Evolutionary conservation across 2,329 filamentous ascomycete species (phyloP), one percentile per base, ranked within the genome.

Genomic region (Diaporthe humulicola): DNA sequence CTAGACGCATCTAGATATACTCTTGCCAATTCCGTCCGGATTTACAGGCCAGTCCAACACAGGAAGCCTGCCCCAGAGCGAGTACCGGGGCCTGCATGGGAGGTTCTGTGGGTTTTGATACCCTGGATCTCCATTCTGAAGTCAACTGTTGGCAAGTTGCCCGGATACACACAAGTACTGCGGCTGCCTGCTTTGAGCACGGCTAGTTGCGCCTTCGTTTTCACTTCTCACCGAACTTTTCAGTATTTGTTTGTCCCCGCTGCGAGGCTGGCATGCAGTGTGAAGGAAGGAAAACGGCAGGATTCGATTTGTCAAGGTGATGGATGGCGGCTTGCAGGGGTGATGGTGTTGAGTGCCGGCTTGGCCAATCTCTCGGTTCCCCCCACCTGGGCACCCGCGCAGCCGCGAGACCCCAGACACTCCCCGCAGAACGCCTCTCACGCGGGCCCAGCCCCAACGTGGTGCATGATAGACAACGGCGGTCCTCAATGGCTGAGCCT

Each of bases 361-460:
- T 45, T 71, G 54, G 69, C 54, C 54, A 48, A 60, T 58, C 69
- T n/a, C 45, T n/a, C 56, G 9, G 6, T 1, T 15, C 17, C 33
- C 57, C 42, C 70, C 56, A 71, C 42, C n/a, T n/a, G n/a, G n/a
- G n/a, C n/a, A n/a, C n/a, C n/a, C n/a, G n/a, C n/a, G n/a, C n/a
- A n/a, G n/a, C n/a, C n/a, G n/a, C 28, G 22, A 45, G 33, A 50
- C 54, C 42, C 54, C 40, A 48, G 30, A 52, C 45, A 36, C 42
- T 28, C 45, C 64, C 64, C 64, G 33, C 64, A 67, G 22, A 52
- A 52, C 61, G 61, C 42, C 38, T 52, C 45, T 36, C 61, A 67
- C 61, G 30, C 42, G 61, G 33, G 61, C 30, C 58, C 50, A 25
- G 45, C 45, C 45, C 50, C 42, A n/a, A 38, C 45, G 30, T 45